A percentile compares a stretch with the other conserved stretches of the same genome.
phyloP scores from a whole-genome alignment of 805 yeast genomes.

The Ogataea populi-albae region DNA sequence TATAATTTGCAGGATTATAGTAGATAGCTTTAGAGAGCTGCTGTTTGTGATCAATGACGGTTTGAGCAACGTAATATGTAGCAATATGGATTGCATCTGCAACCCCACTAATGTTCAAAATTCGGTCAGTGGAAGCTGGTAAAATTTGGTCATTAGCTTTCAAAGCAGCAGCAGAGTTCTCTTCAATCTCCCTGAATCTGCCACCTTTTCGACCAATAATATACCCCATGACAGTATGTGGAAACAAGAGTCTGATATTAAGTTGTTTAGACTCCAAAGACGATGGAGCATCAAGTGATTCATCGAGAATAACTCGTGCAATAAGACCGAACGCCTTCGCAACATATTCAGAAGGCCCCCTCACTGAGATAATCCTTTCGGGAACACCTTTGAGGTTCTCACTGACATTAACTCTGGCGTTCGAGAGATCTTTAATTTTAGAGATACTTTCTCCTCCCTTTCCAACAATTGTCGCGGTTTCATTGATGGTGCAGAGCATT shows the following conservation, averaged over 20 bases:
- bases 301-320: slow-evolving; percentile 62
- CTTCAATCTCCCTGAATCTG: slow-evolving; percentile 77
- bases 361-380: slow-evolving; percentile 69
- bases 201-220: slow-evolving; percentile 77
- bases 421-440: slow-evolving; percentile 59
- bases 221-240: slow-evolving; percentile 77
- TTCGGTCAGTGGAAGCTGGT: slow-evolving; percentile 75
- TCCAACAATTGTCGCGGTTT: slow-evolving; percentile 74
- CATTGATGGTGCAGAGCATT: slow-evolving; percentile 72
- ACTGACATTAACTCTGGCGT: slow-evolving; percentile 65
- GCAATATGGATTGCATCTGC: slow-evolving; percentile 89
- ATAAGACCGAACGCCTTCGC: slow-evolving; percentile 81
- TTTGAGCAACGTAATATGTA: slow-evolving; percentile 67
- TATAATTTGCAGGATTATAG: slow-evolving; percentile 54
- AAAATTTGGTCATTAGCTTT: slow-evolving; percentile 70
- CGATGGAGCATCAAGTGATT: slow-evolving; percentile 63
- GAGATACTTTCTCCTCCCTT: slow-evolving; percentile 75
- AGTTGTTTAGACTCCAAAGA: slow-evolving; percentile 51
- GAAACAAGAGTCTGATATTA: slow-evolving; percentile 60
- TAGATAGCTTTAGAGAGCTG: slow-evolving; percentile 53
- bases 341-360: slow-evolving; percentile 73
- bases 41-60: slow-evolving; percentile 59
- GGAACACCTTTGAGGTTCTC: slow-evolving; percentile 70
- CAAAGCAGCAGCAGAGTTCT: slow-evolving; percentile 71
- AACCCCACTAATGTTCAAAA: slow-evolving; percentile 68